Evolutionary conservation across 805 yeast genomes (phyloP).

Genomic region (Schizosaccharomyces japonicus): DNA sequence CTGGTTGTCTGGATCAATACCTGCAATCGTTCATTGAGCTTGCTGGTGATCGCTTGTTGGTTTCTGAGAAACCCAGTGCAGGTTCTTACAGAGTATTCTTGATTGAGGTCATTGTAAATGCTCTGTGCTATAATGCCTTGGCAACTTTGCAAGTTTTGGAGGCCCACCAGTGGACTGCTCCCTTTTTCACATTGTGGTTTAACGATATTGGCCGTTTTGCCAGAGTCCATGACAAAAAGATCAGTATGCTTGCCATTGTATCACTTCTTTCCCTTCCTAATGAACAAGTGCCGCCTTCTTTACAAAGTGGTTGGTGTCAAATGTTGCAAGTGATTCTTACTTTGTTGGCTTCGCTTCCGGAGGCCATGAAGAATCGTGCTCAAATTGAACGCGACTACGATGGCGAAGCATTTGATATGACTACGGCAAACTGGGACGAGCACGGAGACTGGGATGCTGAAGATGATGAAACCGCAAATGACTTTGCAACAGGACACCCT

Average conservation of each 20-base stretch:
- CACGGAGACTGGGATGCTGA: conserved; percentile 14
- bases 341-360: conserved; percentile 39
- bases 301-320: conserved; percentile 18
- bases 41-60: conserved; percentile 20
- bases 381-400: conserved; percentile 20
- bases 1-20: conserved; percentile 23
- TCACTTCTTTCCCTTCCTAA: conserved; percentile 19
- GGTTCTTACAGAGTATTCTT: conserved; percentile 22
- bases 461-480: conserved; percentile 16
- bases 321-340: conserved; percentile 29
- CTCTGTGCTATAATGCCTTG: conserved; percentile 36
- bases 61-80: conserved; percentile 15
- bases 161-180: conserved; percentile 21
- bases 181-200: conserved; percentile 47
- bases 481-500: conserved; percentile 13
- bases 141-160: conserved; percentile 29
- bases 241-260: conserved; percentile 45
- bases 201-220: conserved; percentile 28
- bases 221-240: conserved; percentile 61
- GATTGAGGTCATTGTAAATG: conserved; percentile 38
- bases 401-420: conserved; percentile 12
- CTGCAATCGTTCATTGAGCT: conserved; percentile 24
- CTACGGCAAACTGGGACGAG: background rate
- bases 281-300: conserved; percentile 15
- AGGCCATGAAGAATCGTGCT: conserved; percentile 40